Conservation (phyloP, 345 rosid genomes). For the Gossypioides kirkii region DNA sequence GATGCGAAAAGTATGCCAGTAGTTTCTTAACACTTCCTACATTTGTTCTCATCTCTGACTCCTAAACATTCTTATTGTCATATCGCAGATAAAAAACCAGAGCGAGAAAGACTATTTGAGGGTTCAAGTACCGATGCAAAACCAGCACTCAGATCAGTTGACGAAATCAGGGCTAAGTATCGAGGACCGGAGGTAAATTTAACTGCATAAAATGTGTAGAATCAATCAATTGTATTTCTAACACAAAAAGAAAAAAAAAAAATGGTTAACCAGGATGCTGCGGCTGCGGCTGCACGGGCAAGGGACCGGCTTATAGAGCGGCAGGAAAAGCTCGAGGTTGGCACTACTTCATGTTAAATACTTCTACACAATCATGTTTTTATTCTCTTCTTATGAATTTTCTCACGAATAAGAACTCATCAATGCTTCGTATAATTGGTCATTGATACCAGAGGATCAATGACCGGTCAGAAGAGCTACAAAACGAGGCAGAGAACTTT, state of each 20-base stretch:
- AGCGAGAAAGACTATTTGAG: slow-evolving; percentile 63
- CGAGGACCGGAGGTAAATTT: slow-evolving; percentile 49
- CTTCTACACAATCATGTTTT: not conserved
- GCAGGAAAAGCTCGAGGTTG: slow-evolving; percentile 76
- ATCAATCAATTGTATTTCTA: slow-evolving; percentile 13
- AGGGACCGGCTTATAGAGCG: slow-evolving; percentile 71
- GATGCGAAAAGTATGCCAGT: slow-evolving; percentile 39
- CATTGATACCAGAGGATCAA: slow-evolving; percentile 46
- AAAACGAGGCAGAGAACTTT: slow-evolving; percentile 68
- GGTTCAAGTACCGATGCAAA: slow-evolving; percentile 49
- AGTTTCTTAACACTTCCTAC: not conserved
- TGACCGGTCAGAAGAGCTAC: slow-evolving; percentile 70
- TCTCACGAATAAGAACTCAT: not conserved
- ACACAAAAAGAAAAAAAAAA: slow-evolving; percentile 7
- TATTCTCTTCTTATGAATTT: not conserved
- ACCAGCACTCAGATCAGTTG: slow-evolving; percentile 64
- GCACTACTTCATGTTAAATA: not conserved
- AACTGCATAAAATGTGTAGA: not conserved
- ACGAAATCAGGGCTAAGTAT: slow-evolving; percentile 87
- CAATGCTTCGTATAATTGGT: not conserved
- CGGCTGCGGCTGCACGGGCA: slow-evolving; percentile 66
- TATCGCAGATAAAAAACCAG: slow-evolving; percentile 43
- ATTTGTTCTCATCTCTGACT: not conserved
- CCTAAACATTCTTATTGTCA: slow-evolving; percentile 19
- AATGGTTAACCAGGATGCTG: slow-evolving; percentile 48